Base-by-base conservation (phyloP, 1,139 yeast genomes). In the Nadsonia commutata region DNA sequence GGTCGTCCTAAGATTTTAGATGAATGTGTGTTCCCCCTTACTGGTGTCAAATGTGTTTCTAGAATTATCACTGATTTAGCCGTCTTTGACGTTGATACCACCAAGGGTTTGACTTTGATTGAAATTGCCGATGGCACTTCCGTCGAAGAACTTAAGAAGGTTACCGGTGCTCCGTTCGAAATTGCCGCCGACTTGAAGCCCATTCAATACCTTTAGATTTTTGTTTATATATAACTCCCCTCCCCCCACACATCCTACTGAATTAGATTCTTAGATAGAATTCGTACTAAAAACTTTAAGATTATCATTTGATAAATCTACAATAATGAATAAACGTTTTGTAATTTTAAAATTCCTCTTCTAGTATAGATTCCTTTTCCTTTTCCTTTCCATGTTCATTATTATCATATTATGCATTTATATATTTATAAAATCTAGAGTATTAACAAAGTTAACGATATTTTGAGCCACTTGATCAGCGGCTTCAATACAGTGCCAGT, bases 11-110 rank as follows among this genome's bases (percentile, higher is more conserved):
- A 71, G 62, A 70, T 71, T 44, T 60, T 71, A 38, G 57, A 66
- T 27, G 52, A 58, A 41, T 70, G 74, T 54, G 45, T 48, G 42
- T 67, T 68, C 60, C 76, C 76, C 19, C 58, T 71, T 40, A 71
- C 76, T 6, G 76, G 76, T 13, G 56, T 62, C 17, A 51, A 55
- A 31, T 70, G 74, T 54, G 75, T 70, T 8, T 59, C 66, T 9
- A 56, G 70, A 43, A 65, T 71, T 45, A 68, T 71, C 48, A 70
- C 76, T 4, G 76, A 71, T 40, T 52, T 68, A 43, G 74, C 72
- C 7, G 76, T 71, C 7, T 71, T 71, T 52, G 72, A 70, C 44
- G 66, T 68, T 21, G 56, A 64, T 46, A 37, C 38, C 33, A 40
- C 43, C 21, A 59, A 61, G 27, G 69, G 69, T 2, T 57, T 70